Base-by-base conservation (phyloP, 352 stramenopile genomes). In the Phytophthora sojae region DNA sequence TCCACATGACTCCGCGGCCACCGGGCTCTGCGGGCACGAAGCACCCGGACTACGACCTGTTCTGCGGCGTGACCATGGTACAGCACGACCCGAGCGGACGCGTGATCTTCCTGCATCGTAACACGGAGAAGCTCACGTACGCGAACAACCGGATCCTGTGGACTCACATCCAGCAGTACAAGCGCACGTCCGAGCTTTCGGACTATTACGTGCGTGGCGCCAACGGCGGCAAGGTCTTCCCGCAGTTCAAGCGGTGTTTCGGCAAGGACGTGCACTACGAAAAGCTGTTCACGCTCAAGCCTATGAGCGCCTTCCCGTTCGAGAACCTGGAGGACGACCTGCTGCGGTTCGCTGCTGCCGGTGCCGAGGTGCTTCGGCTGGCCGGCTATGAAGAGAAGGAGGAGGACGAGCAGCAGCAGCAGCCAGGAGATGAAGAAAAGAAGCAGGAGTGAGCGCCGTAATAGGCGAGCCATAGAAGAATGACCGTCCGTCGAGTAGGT, bases 31-130 rank as follows among this genome's bases (percentile, higher is more conserved):
- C 82, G 0, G 86, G 86, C 9, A 76, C 67, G 1, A 84, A 91
- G 14, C 69, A 84, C 11, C 35, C 67, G 0, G 68, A 83, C 52
- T 82, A 86, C 15, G 67, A 89, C 47, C 47, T 88, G 1, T 96
- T 96, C 39, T 96, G 88, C 52, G 88, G 88, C 4, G 60, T 89
- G 2, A 90, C 86, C 0, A 92, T 94, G 82, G 81, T 92, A 37
- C 86, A 93, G 57, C 77, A 89, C 65, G 86, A 94, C 49, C 69
- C 83, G 29, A 80, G 71, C 35, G 69, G 75, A n/a, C 64, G 81
- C 26, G 76, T 91, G 26, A 61, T 94, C 19, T 92, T 95, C 54
- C 54, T 93, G 39, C 85, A 92, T 71, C 85, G 87, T 29, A 95
- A 92, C 59, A 80, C 73, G 42, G 74, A 88, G 51, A 95, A 93